Conservation (phyloP, 495 filamentous ascomycete genomes). For the Tetracladium marchalianum region DNA sequence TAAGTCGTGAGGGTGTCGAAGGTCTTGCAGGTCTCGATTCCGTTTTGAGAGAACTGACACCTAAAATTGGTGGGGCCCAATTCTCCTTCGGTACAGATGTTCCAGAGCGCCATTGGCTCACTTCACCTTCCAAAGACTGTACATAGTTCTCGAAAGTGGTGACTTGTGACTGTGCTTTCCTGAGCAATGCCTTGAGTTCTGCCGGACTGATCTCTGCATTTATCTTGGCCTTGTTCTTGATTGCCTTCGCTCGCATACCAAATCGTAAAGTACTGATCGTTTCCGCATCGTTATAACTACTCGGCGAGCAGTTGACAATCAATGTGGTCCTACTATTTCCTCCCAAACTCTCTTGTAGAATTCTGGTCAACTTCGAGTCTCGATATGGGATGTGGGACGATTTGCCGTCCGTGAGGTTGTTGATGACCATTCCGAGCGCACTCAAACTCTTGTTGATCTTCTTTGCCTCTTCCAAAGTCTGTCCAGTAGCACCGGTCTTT, state of each 20-base stretch:
- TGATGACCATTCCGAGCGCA: conserved; percentile 97
- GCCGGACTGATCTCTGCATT: conserved; percentile 94
- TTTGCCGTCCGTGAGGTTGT: conserved; percentile 94
- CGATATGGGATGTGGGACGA: conserved; percentile 95
- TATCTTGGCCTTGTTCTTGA: conserved; percentile 99
- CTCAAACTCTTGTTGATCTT: conserved; percentile 99
- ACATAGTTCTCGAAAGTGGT: conserved; percentile 83
- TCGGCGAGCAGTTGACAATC: conserved; percentile 97
- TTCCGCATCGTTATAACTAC: conserved; percentile 95
- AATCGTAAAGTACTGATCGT: conserved; percentile 90
- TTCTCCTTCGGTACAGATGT: conserved; percentile 82
- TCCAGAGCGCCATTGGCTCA: conserved; percentile 77
- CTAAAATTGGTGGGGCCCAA: conserved; percentile 54
- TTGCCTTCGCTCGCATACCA: conserved; percentile 93
- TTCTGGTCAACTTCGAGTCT: conserved; percentile 96
- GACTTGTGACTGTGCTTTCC: conserved; percentile 83
- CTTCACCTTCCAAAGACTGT: conserved; percentile 71
- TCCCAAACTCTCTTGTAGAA: conserved; percentile 90
- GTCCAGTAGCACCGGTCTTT: conserved; percentile 95
- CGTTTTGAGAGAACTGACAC: conserved; percentile 41
- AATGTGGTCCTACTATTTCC: conserved; percentile 95
- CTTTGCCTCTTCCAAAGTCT: conserved; percentile 96
- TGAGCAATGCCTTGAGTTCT: conserved; percentile 84
- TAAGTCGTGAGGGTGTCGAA: conserved; percentile 73
- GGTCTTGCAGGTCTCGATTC: conserved; percentile 55